A percentile compares a stretch with the other conserved stretches of the same genome.
Evolutionary conservation across 2,329 filamentous ascomycete genomes (phyloP).

Genomic region (Cordyceps cicadae): DNA sequence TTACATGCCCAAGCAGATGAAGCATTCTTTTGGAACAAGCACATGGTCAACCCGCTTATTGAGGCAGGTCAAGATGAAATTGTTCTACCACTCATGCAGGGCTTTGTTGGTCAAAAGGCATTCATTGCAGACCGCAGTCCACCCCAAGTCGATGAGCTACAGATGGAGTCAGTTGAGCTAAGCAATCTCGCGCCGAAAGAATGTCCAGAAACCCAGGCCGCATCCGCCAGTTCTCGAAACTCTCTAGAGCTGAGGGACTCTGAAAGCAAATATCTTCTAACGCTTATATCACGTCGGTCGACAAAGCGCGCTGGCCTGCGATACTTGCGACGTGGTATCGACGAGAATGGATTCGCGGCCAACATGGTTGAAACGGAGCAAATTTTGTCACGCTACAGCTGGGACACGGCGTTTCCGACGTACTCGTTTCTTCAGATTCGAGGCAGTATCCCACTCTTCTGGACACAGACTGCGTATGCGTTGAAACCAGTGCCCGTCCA

Average conservation of each 20-base stretch:
- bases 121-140: constrained; percentile 65
- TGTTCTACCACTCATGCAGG: constrained; percentile 79
- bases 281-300: constrained; percentile 82
- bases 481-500: constrained; percentile 79
- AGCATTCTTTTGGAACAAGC: constrained; percentile 84
- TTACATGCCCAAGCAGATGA: constrained; percentile 67
- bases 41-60: constrained; percentile 66
- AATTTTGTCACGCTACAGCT: constrained; percentile 65
- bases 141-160: constrained; percentile 41
- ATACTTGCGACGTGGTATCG: constrained; percentile 82
- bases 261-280: constrained; percentile 64
- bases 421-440: constrained; percentile 83
- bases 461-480: constrained; percentile 88
- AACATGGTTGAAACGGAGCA: constrained; percentile 96
- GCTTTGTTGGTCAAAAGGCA: constrained; percentile 79
- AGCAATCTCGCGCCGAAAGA: constrained; percentile 26
- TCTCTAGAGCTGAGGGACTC: constrained; percentile 36
- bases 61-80: constrained; percentile 63
- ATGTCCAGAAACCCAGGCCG: constrained; percentile 5
- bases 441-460: constrained; percentile 90
- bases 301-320: constrained; percentile 78
- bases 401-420: constrained; percentile 52
- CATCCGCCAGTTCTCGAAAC: constrained; percentile 17
- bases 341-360: constrained; percentile 80
- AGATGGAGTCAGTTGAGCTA: constrained; percentile 40